Base-by-base conservation (phyloP, 2,329 filamentous ascomycete species). In the Fusarium subtropicale region DNA sequence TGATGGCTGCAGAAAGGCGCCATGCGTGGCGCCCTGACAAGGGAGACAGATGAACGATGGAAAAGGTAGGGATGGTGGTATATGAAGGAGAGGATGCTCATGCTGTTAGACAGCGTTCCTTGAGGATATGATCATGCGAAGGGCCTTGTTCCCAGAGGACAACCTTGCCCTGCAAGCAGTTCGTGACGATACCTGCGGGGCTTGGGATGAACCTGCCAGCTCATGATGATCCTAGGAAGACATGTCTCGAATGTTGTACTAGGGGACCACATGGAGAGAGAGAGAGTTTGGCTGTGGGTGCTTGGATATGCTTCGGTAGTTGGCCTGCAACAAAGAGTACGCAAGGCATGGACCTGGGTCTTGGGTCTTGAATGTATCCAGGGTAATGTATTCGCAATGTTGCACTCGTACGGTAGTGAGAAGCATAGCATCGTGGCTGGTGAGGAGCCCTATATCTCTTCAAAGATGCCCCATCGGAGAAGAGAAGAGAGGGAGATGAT, bases 201-300 rank as follows among this genome's bases (percentile, higher is more conserved):
- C 56, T 63, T 33, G 28, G 33, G 54, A 34, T 63, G 38, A 52
- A 50, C 44, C 36, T 24, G 34, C 53, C 15, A 39, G 36, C 31
- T 48, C 41, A 60, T 59, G 38, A 45, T 47, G 47, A 62, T 48
- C 44, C 39, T 55, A 31, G 58, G 41, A 52, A 47, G 54, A 53
- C 42, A 60, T 74, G 66, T 73, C 72, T 74, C 65, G 64, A 51
- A 64, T 59, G 57, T 53, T 20, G 61, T 67, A 65, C 57, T 20
- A 53, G 47, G 56, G 45, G 59, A 57, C 66, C 64, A 72, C 68
- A 73, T 71, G 63, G 56, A 30, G 28, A 57, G 56, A 57, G 56
- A 57, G 56, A 59, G 50, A 66, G 60, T 41, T 58, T 53, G 62
- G 50, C 44, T 61, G 56, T 48, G 57, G 52, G 38, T 46, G 28